Percentiles rank a stretch among this genome's conserved stretches.
Conservation (phyloP, 352 stramenopile genomes). For the Phytophthora cactorum region DNA sequence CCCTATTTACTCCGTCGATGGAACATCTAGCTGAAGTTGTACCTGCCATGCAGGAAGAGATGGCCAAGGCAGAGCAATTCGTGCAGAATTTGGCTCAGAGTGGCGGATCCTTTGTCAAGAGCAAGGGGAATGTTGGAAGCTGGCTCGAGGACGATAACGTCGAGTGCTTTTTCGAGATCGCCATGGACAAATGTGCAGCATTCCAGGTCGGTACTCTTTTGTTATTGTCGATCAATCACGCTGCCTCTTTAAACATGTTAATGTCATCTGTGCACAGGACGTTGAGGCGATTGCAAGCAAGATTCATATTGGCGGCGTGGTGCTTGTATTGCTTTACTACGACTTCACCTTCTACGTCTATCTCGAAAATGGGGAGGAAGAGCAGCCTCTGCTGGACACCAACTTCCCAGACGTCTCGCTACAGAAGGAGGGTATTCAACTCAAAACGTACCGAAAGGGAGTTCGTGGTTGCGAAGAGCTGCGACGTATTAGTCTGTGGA, state of each 20-base stretch:
- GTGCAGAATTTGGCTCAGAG: slow-evolving; percentile 63
- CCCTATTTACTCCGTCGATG: slow-evolving; percentile 89
- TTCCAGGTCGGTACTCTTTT: slow-evolving; percentile 51
- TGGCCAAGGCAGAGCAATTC: slow-evolving; percentile 86
- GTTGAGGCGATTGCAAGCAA: slow-evolving; percentile 96
- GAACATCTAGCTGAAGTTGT: slow-evolving; percentile 83
- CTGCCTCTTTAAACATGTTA: not conserved
- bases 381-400: slow-evolving; percentile 93
- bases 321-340: slow-evolving; percentile 94
- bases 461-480: slow-evolving; percentile 70
- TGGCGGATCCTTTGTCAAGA: slow-evolving; percentile 63
- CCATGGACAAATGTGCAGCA: slow-evolving; percentile 68
- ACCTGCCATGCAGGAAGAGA: slow-evolving; percentile 88
- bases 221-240: no score
- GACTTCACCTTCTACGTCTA: slow-evolving; percentile 93
- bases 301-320: slow-evolving; percentile 91
- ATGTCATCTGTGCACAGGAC: slow-evolving; percentile 51
- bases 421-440: slow-evolving; percentile 83
- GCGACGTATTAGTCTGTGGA: slow-evolving; percentile 81
- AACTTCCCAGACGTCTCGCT: slow-evolving; percentile 94
- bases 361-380: slow-evolving; percentile 87
- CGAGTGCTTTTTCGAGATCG: slow-evolving; percentile 94
- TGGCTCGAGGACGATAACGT: slow-evolving; percentile 92
- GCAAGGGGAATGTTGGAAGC: slow-evolving; percentile 52
- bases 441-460: slow-evolving; percentile 84